Evolutionary conservation across 2,329 filamentous ascomycete genomes (phyloP).

Genomic region (Sclerotinia nivalis): DNA sequence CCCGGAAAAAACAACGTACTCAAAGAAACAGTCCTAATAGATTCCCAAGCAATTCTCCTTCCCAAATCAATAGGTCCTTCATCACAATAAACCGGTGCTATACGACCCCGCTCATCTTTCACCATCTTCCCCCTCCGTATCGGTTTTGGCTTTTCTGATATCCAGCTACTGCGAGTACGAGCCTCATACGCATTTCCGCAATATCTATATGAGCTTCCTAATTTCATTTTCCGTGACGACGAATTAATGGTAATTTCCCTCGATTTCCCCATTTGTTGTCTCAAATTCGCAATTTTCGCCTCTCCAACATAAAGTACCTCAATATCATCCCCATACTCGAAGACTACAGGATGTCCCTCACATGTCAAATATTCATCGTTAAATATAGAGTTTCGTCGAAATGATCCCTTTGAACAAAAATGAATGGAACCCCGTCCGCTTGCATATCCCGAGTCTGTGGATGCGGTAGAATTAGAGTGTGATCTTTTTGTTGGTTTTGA

Average conservation of each 20-base stretch:
- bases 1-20: background rate
- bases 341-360: background rate
- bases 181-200: background rate
- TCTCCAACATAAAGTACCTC: background rate
- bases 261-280: background rate
- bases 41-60: background rate
- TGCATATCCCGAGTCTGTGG: background rate
- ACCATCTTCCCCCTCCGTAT: background rate
- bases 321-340: background rate
- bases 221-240: background rate
- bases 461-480: background rate
- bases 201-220: background rate
- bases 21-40: background rate
- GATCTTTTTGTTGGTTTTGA: background rate
- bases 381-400: background rate
- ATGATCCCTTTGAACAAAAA: background rate
- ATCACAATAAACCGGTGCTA: background rate
- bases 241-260: background rate
- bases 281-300: background rate
- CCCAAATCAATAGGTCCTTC: background rate
- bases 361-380: background rate
- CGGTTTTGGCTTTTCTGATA: background rate
- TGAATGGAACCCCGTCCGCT: background rate
- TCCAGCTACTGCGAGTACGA: background rate
- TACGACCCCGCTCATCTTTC: background rate